Percentiles rank a stretch among this genome's conserved stretches.
These are phyloP conservation scores for Trichothecium roseum DNA, from an alignment of 2,329 filamentous ascomycete genomes.

Conservation along the genomic window DNA sequence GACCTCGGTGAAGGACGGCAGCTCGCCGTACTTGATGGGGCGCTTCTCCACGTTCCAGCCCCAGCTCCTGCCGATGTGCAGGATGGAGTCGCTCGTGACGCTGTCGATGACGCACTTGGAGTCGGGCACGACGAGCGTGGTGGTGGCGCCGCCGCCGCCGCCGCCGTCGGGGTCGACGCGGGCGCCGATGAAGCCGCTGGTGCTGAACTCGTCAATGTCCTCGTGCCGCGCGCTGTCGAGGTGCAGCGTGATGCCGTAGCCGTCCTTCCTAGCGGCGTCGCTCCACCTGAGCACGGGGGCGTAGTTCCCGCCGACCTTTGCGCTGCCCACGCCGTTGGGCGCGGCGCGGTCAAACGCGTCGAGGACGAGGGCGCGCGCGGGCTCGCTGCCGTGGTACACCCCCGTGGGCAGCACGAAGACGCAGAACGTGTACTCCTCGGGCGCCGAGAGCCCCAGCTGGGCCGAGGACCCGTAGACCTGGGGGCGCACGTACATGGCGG, in stretches of 20 bases:
- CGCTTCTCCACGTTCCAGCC: slow-evolving; percentile 80
- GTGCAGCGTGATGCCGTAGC: slow-evolving; percentile 91
- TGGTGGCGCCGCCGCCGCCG: slow-evolving; percentile 37
- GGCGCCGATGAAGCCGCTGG: slow-evolving; percentile 83
- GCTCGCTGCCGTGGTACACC: slow-evolving; percentile 83
- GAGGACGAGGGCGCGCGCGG: slow-evolving; percentile 78
- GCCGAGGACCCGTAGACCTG: slow-evolving; percentile 79
- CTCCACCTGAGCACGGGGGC: slow-evolving; percentile 84
- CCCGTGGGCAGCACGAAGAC: slow-evolving; percentile 89
- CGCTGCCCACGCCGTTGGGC: slow-evolving; percentile 80
- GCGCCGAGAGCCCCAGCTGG: slow-evolving; percentile 75
- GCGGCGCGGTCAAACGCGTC: slow-evolving; percentile 91
- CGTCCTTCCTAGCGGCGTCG: slow-evolving; percentile 65
- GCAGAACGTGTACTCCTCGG: slow-evolving; percentile 84
- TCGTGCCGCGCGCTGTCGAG: slow-evolving; percentile 75
- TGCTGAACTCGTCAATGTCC: slow-evolving; percentile 93
- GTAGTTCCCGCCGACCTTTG: slow-evolving; percentile 96
- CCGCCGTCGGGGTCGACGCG: too few species aligned
- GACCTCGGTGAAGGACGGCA: slow-evolving; percentile 55
- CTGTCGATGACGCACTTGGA: slow-evolving; percentile 80
- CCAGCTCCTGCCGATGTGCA: slow-evolving; percentile 63
- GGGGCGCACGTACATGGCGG: slow-evolving; percentile 86
- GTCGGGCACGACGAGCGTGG: slow-evolving; percentile 74
- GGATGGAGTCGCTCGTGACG: slow-evolving; percentile 72
- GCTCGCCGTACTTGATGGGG: slow-evolving; percentile 52